These are phyloP conservation scores for Vitis hybrid DNA, from an alignment of 177 flowering plant species.

Conservation along the genomic window DNA sequence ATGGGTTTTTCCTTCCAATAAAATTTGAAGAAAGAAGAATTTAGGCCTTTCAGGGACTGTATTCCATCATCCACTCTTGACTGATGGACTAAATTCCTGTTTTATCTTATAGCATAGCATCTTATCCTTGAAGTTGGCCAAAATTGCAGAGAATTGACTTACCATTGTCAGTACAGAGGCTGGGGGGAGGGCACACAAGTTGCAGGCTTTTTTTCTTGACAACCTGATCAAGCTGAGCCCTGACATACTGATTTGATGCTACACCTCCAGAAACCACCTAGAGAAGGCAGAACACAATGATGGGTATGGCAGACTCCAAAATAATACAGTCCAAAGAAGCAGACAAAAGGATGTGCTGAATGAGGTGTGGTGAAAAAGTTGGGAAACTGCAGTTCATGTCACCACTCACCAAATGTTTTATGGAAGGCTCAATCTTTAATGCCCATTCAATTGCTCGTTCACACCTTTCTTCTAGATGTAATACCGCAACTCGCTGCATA, in stretches of 20 bases:
- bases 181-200: slow-evolving; percentile 94
- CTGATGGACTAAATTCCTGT: not conserved
- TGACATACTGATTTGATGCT: slow-evolving; percentile 89
- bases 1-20: no score
- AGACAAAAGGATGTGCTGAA: not conserved
- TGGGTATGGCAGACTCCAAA: not conserved
- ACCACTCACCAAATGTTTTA: slow-evolving; percentile 59
- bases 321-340: not conserved
- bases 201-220: slow-evolving; percentile 51
- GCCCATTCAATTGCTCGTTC: slow-evolving; percentile 96
- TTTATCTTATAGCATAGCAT: not conserved
- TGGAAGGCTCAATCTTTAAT: slow-evolving; percentile 72
- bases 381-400: slow-evolving; percentile 2
- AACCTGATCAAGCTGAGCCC: slow-evolving; percentile 66
- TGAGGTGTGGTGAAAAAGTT: not conserved
- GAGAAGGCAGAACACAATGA: slow-evolving; percentile 8
- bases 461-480: slow-evolving; percentile 93
- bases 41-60: no score
- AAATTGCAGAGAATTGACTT: slow-evolving; percentile 11
- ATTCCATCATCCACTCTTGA: not conserved
- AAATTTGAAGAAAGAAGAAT: no score
- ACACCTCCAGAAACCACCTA: slow-evolving; percentile 98
- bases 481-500: slow-evolving; percentile 86
- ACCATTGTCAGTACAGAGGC: slow-evolving; percentile 97
- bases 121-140: not conserved